These are phyloP conservation scores for Trichoderma reesei DNA, from an alignment of 495 filamentous ascomycete genomes.

Conservation along the genomic window DNA sequence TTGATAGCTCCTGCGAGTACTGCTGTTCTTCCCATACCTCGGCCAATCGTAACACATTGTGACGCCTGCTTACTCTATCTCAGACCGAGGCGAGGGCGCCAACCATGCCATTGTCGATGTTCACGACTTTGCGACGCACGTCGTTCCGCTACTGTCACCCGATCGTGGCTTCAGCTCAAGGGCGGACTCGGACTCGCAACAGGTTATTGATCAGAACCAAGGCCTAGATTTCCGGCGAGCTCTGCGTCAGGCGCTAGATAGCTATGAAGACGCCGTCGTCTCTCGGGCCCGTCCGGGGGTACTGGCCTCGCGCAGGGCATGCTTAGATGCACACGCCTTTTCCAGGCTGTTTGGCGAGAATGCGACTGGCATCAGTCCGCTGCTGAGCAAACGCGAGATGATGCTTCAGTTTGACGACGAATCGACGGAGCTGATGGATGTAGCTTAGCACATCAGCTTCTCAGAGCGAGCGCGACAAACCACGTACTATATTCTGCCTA, in stretches of 20 bases:
- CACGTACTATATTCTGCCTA: not conserved
- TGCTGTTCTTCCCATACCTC: not conserved
- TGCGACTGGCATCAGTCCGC: constrained; percentile 18
- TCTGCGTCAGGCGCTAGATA: constrained; percentile 27
- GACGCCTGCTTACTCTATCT: not conserved
- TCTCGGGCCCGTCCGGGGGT: constrained; percentile 40
- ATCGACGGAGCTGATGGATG: not conserved
- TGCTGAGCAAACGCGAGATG: constrained; percentile 25
- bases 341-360: constrained; percentile 19
- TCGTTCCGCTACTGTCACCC: constrained; percentile 11
- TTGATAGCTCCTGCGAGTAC: too few relatives aligned
- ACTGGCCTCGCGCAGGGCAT: constrained; percentile 47
- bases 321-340: constrained; percentile 54
- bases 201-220: not conserved
- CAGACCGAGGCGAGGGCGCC: constrained; percentile 36
- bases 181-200: not conserved
- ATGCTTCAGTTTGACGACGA: constrained; percentile 22
- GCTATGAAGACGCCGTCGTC: constrained; percentile 45
- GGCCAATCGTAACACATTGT: not conserved
- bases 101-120: constrained; percentile 36
- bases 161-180: not conserved
- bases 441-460: not conserved
- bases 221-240: not conserved
- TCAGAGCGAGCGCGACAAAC: not conserved
- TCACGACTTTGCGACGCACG: constrained; percentile 20